Percentiles rank a stretch among this genome's conserved stretches.
phyloP scores from a whole-genome alignment of 208 protist genomes.

The Porcisia deanei region DNA sequence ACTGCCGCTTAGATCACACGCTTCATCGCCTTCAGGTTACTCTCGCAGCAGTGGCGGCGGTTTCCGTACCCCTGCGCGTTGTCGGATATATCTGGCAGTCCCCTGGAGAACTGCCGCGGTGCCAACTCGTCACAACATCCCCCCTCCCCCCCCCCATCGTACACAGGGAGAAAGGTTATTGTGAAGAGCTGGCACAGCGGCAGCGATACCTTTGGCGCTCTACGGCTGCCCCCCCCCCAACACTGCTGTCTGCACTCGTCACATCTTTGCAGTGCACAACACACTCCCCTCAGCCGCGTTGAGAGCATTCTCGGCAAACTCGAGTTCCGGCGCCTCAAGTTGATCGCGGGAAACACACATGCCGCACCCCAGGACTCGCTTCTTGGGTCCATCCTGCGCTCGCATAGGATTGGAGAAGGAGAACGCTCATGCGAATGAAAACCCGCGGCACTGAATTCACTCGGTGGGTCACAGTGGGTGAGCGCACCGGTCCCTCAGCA shows the following conservation, averaged over 20 bases:
- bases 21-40: conserved; percentile 14
- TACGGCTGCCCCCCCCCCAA: conserved; percentile 21
- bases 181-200: conserved; percentile 33
- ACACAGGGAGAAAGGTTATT: neutral
- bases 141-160: conserved; percentile 16
- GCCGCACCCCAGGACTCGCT: conserved; percentile 28
- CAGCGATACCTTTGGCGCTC: conserved; percentile 3
- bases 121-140: neutral
- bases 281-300: conserved; percentile 13
- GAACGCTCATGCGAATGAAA: conserved; percentile 23
- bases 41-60: conserved; percentile 15
- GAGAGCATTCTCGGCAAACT: conserved; percentile 13
- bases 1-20: conserved; percentile 10
- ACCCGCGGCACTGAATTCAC: conserved; percentile 43
- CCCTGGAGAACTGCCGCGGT: conserved; percentile 12
- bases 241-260: conserved; percentile 8
- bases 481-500: neutral
- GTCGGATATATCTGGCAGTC: conserved; percentile 16
- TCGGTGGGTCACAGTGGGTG: conserved; percentile 10
- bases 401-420: conserved; percentile 16
- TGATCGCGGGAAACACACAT: conserved; percentile 28
- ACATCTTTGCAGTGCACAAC: conserved; percentile 10
- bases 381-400: neutral
- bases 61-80: conserved; percentile 21
- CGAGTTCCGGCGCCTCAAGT: conserved; percentile 12